A percentile compares a stretch with the other conserved stretches of the same genome.
These are phyloP conservation scores for Cordyceps cateniannulata DNA, from an alignment of 2,329 filamentous ascomycete species.

Conservation along the genomic window DNA sequence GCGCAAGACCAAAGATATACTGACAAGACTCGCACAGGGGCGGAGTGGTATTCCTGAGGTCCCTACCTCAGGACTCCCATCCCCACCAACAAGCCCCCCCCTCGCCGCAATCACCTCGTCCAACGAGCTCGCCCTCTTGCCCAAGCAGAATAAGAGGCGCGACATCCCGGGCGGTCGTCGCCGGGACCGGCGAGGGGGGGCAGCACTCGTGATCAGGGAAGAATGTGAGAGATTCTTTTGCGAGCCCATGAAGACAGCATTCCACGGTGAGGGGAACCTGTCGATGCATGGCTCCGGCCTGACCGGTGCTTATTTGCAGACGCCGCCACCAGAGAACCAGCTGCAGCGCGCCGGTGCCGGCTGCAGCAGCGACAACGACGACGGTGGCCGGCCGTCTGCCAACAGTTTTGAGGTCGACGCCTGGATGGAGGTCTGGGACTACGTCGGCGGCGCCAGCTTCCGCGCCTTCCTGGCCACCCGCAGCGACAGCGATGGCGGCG, in stretches of 20 bases:
- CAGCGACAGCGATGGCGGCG: constrained; percentile 17
- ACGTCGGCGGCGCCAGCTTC: constrained; percentile 76
- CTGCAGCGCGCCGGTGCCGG: constrained; percentile 30
- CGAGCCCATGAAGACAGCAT: constrained; percentile 86
- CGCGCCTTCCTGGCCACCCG: constrained; percentile 72
- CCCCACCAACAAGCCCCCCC: constrained; percentile 83
- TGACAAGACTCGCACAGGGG: constrained; percentile 44
- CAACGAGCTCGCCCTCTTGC: constrained; percentile 59
- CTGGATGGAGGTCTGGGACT: constrained; percentile 80
- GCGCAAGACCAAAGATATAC: not conserved
- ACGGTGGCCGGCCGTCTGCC: constrained; percentile 16
- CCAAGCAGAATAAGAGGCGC: constrained; percentile 42
- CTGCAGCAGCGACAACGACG: not conserved
- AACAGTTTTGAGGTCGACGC: constrained; percentile 41
- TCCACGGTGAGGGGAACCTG: constrained; percentile 89
- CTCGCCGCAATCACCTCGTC: constrained; percentile 66
- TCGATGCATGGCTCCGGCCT: constrained; percentile 74
- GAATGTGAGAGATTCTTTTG: constrained; percentile 99
- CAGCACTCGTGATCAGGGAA: constrained; percentile 93
- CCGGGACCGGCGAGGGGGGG: constrained; percentile 69
- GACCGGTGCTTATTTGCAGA: constrained; percentile 62
- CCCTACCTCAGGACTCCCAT: constrained; percentile 75
- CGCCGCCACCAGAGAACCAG: constrained; percentile 47
- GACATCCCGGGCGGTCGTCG: constrained; percentile 33
- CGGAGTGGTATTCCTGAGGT: constrained; percentile 95